phyloP scores from a whole-genome alignment of 2,329 filamentous ascomycete species.

The Cladosporium sp. region DNA sequence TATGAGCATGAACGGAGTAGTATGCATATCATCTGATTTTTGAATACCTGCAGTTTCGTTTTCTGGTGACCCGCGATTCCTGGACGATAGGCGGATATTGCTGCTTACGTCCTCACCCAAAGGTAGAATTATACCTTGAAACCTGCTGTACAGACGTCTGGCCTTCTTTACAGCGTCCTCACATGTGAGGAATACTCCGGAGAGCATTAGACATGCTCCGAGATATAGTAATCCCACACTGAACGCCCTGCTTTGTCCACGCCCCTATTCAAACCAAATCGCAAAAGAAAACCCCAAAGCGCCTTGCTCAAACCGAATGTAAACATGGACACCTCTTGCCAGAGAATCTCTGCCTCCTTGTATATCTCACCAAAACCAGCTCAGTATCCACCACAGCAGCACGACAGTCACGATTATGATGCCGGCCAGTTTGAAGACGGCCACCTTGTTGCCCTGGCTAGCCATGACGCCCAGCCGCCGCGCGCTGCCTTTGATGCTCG shows the following conservation, averaged over 20 bases:
- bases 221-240: neutral
- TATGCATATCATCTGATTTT: neutral
- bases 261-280: neutral
- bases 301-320: slow-evolving; percentile 10
- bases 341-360: neutral
- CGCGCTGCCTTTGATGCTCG: slow-evolving; percentile 77
- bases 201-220: neutral
- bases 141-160: neutral
- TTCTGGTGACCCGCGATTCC: too few species aligned
- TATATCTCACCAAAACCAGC: slow-evolving; percentile 25
- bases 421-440: slow-evolving; percentile 80
- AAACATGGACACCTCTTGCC: neutral
- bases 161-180: neutral
- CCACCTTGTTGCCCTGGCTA: slow-evolving; percentile 79
- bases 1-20: neutral
- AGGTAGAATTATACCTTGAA: too few species aligned
- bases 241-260: neutral
- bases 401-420: slow-evolving; percentile 71
- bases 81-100: too few species aligned
- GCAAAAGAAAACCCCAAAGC: slow-evolving; percentile 8
- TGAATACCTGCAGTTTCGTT: neutral
- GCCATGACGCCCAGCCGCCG: slow-evolving; percentile 83
- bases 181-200: neutral
- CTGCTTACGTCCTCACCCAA: too few species aligned
- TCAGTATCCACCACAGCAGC: slow-evolving; percentile 63